Evolutionary conservation across 2,329 filamentous ascomycete species (phyloP).

Genomic region (Byssoonygena ceratinophila): DNA sequence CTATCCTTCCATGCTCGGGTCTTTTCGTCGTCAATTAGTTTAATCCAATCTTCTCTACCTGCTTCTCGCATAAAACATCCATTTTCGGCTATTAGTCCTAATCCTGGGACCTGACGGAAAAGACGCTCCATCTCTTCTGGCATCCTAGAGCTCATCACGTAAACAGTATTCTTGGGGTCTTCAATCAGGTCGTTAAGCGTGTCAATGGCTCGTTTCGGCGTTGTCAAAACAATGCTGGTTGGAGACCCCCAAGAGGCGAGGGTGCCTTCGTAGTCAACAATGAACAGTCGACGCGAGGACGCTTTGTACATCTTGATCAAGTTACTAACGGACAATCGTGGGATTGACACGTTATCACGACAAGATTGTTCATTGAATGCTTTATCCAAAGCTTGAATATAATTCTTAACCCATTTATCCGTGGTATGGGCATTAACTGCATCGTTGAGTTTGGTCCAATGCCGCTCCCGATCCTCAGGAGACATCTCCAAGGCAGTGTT

Average conservation of each 20-base stretch:
- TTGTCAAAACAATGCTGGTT: conserved; percentile 73
- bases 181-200: conserved; percentile 69
- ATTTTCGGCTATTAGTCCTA: conserved; percentile 89
- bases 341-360: conserved; percentile 75
- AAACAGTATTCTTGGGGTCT: conserved; percentile 74
- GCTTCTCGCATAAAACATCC: conserved; percentile 77
- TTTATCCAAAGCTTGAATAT: conserved; percentile 58
- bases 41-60: conserved; percentile 59
- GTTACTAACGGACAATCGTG: conserved; percentile 61
- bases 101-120: conserved; percentile 69
- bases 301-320: conserved; percentile 57
- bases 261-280: conserved; percentile 90
- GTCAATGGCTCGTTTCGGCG: conserved; percentile 73
- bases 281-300: conserved; percentile 63
- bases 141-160: conserved; percentile 83
- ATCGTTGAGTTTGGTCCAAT: conserved; percentile 64
- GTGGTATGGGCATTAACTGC: conserved; percentile 74
- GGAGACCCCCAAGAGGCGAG: conserved; percentile 78
- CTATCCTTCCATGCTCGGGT: conserved; percentile 72
- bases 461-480: conserved; percentile 58
- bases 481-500: conserved; percentile 71
- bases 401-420: conserved; percentile 71
- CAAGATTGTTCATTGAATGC: conserved; percentile 76
- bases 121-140: conserved; percentile 79
- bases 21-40: conserved; percentile 61